Evolutionary conservation across 176 grass and related monocot genomes (phyloP).

Genomic region (Hsuehochloa calcarea): DNA sequence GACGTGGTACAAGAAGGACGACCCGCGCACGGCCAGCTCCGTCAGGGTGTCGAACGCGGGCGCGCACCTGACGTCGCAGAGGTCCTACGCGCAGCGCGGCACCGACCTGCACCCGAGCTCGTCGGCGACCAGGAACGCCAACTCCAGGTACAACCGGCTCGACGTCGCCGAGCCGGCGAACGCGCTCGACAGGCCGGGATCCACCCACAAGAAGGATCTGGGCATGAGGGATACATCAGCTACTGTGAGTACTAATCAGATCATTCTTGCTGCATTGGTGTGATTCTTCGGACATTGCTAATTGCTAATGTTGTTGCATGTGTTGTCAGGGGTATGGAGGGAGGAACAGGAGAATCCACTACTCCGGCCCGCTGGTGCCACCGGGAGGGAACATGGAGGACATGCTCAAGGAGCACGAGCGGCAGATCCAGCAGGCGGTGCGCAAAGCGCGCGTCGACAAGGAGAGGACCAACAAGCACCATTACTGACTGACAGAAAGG

Average conservation of each 20-base stretch:
- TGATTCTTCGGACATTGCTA: neutral
- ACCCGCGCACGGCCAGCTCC: conserved; percentile 57
- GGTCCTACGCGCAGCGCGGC: conserved; percentile 45
- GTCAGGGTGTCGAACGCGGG: conserved; percentile 47
- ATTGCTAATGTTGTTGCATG: neutral
- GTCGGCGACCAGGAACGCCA: conserved; percentile 41
- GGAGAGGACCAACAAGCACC: conserved; percentile 40
- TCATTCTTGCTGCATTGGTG: neutral
- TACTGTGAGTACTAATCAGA: conserved; percentile 28
- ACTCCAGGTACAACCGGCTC: conserved; percentile 48
- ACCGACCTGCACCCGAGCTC: conserved; percentile 65
- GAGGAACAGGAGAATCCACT: conserved; percentile 60
- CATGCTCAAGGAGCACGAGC: conserved; percentile 74
- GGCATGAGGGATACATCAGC: conserved; percentile 38
- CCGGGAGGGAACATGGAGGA: conserved; percentile 67
- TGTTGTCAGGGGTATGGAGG: conserved; percentile 35
- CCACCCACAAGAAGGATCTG: conserved; percentile 49
- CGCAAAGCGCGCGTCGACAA: conserved; percentile 58
- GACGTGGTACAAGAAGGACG: conserved; percentile 56
- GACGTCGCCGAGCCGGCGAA: conserved; percentile 54
- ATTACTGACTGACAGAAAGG: conserved; percentile 18
- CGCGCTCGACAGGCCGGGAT: conserved; percentile 42
- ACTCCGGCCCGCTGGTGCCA: conserved; percentile 67
- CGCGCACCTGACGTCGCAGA: conserved; percentile 30
- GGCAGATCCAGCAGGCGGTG: conserved; percentile 67